Evolutionary conservation across 192 early-diverging fungal species (phyloP).

Genomic region (Bifiguratus adelaidae): DNA sequence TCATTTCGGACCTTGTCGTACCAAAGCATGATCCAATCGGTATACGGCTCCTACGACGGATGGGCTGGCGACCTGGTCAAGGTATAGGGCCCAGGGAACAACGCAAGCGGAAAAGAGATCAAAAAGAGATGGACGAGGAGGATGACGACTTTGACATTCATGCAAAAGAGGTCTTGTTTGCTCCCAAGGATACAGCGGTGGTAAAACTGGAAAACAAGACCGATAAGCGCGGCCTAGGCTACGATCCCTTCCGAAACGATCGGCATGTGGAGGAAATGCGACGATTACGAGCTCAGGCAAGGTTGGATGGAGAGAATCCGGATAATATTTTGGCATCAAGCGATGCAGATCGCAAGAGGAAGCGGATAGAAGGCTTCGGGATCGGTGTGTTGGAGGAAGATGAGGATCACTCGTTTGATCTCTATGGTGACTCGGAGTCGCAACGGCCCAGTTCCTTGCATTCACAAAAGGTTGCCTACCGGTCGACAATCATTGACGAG

Average conservation of each 20-base stretch:
- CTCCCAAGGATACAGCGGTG: slow-evolving; percentile 50
- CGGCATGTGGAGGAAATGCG: slow-evolving; percentile 38
- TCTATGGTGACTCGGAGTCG: slow-evolving; percentile 24
- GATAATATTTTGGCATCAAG: not conserved
- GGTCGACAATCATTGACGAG: not conserved
- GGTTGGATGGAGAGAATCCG: slow-evolving; percentile 6
- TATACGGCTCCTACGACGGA: slow-evolving; percentile 50
- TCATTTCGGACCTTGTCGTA: slow-evolving; percentile 48
- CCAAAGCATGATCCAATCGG: slow-evolving; percentile 52
- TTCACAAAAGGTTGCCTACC: not conserved
- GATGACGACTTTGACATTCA: slow-evolving; percentile 35
- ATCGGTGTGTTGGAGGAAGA: slow-evolving; percentile 62
- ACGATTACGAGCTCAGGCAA: slow-evolving; percentile 19
- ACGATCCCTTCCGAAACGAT: slow-evolving; percentile 49
- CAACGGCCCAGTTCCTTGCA: too few relatives aligned
- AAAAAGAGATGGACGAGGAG: slow-evolving; percentile 3
- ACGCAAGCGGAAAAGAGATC: slow-evolving; percentile 21
- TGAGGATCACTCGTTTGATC: slow-evolving; percentile 27
- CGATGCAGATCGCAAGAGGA: not conserved
- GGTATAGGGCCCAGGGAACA: slow-evolving; percentile 65
- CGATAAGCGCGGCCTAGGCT: slow-evolving; percentile 57
- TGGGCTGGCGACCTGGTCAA: slow-evolving; percentile 88
- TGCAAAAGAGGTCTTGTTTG: slow-evolving; percentile 43
- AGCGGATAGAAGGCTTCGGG: slow-evolving; percentile 29
- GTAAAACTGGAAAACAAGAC: slow-evolving; percentile 35